Evolutionary conservation across 2,329 filamentous ascomycete species (phyloP).

Genomic region (Aureobasidium zeae): DNA sequence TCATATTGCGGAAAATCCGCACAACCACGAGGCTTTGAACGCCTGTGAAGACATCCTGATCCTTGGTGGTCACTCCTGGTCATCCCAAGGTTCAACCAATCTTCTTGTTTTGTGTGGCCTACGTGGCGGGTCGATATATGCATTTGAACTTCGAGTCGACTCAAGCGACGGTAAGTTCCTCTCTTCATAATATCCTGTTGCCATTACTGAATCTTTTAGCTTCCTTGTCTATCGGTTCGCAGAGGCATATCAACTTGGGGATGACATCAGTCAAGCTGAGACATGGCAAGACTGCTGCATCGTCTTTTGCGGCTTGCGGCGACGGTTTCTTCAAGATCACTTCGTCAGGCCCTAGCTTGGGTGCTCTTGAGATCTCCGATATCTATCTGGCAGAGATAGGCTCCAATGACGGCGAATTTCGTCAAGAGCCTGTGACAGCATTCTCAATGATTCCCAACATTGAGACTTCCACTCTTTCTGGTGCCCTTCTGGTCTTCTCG

Average conservation of each 20-base stretch:
- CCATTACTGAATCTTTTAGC: background rate
- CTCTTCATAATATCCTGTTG: no score
- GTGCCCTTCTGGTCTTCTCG: background rate
- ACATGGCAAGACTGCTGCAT: slow-evolving; percentile 2
- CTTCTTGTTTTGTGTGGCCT: slow-evolving; percentile 29
- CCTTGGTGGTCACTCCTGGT: slow-evolving; percentile 7
- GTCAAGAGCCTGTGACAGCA: slow-evolving; percentile 29
- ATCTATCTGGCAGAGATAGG: slow-evolving; percentile 30
- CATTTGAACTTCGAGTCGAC: slow-evolving; percentile 16
- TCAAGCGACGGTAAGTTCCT: background rate
- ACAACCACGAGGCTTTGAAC: slow-evolving; percentile 8
- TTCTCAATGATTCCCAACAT: slow-evolving; percentile 5
- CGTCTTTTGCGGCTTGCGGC: slow-evolving; percentile 32
- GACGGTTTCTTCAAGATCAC: slow-evolving; percentile 30
- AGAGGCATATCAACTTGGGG: slow-evolving; percentile 7
- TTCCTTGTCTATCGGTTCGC: background rate
- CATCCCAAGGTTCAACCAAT: slow-evolving; percentile 7
- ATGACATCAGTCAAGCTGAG: slow-evolving; percentile 17
- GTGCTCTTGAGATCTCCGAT: slow-evolving; percentile 25
- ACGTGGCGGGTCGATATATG: slow-evolving; percentile 26
- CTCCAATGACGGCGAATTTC: slow-evolving; percentile 23
- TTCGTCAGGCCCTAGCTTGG: slow-evolving; percentile 15
- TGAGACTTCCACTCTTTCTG: background rate
- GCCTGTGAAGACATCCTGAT: slow-evolving; percentile 28
- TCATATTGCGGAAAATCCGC: slow-evolving; percentile 12